Evolutionary conservation across 2,329 filamentous ascomycete species (phyloP), one percentile per base, ranked within the genome.

Genomic region (Xylariaceae sp.): DNA sequence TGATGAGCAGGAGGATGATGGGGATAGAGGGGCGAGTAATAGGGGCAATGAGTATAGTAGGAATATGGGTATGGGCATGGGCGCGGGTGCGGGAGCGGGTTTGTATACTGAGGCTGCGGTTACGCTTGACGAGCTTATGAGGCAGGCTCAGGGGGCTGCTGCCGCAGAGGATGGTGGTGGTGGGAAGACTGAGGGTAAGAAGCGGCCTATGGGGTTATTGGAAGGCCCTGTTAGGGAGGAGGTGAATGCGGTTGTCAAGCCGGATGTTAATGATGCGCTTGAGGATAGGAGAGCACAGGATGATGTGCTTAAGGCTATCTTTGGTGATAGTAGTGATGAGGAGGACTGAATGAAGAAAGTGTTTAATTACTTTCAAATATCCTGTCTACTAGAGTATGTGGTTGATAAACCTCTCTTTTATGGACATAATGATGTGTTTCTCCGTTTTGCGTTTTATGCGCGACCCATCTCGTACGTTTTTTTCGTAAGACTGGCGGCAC

Each of bases 261-360:
- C 84, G 0, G 87, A 89, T 55, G 80, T 75, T 57, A 96, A 96
- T 60, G 86, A 90, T 49, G 88, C 87, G 4, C 64, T 95, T 10
- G 88, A 95, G 62, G 85, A 80, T 0, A 76, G 83, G 60, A 78
- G 82, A 47, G 88, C 90, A 1, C 84, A 86, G 14, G 89, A 91
- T 43, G 88, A 87, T 39, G 85, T 96, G 0, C 90, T 96, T 61
- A 89, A 82, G 58, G 89, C 90, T n/a, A 90, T 97, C 30, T 97
- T 97, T 77, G 92, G 91, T 6, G 89, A 90, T 65, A 87, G 87
- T 62, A 86, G 87, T 56, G 87, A 89, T 59, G 64, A 66, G 1
- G 64, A 81, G 30, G 70, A 72, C 12, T 47, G 33, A 39, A 15
- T 32, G 11, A 42, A 36, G 4, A 4, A 36, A 36, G 33, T 36